A percentile compares a stretch with the other conserved stretches of the same genome.
Conservation (phyloP, 2,329 filamentous ascomycete genomes). For the Botrytis cinerea region DNA sequence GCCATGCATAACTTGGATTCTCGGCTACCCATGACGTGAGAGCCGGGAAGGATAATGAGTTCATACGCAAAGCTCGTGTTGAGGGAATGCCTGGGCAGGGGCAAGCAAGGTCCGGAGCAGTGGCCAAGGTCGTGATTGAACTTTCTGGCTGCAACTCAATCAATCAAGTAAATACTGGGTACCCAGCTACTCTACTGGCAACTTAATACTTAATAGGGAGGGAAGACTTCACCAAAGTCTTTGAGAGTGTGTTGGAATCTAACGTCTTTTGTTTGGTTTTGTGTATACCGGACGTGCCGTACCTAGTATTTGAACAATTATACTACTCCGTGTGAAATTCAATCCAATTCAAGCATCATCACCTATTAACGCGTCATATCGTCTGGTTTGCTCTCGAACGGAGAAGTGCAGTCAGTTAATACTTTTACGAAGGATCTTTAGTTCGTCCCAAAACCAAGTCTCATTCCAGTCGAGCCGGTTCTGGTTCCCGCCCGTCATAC, state of each 20-base stretch:
- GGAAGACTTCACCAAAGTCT: not conserved
- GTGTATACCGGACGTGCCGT: no score
- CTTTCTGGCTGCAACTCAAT: not conserved
- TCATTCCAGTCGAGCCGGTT: not conserved
- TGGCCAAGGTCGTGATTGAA: not conserved
- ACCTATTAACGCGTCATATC: not conserved
- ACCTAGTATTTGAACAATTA: not conserved
- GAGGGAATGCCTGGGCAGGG: not conserved
- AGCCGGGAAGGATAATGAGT: not conserved
- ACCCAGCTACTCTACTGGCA: no score
- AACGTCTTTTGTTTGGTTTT: not conserved
- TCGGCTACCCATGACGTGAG: constrained; percentile 3
- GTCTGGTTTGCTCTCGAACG: not conserved
- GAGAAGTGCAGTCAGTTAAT: not conserved
- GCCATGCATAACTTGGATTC: constrained; percentile 1
- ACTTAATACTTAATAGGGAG: not conserved
- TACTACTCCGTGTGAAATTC: not conserved
- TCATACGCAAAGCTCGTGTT: not conserved
- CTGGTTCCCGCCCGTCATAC: not conserved
- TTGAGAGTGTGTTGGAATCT: not conserved
- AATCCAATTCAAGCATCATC: not conserved
- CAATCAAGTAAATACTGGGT: not conserved
- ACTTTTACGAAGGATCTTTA: not conserved
- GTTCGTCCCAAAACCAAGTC: not conserved
- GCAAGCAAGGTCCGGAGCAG: not conserved